Evolutionary conservation across 305 asterid genomes (phyloP), one percentile per base, ranked within the genome.

Genomic region (Vinca major): DNA sequence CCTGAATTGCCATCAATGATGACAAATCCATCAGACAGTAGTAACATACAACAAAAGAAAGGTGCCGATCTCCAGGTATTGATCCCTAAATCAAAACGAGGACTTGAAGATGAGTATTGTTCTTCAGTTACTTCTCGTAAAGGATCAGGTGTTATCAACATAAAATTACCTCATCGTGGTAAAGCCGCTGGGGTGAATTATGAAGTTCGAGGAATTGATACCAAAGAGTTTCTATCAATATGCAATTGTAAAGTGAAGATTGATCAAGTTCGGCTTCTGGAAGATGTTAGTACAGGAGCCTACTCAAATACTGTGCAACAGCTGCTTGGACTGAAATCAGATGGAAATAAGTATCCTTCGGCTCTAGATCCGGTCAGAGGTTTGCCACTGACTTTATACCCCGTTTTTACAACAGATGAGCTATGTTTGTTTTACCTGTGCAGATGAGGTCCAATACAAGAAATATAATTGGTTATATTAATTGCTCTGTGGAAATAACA

Each of bases 351-450:
- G 78, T 93, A 87, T 71, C 99, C 99, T 65, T 88, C 90, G 44
- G 88, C 97, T 76, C 78, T 93, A 71, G 95, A 93, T 89, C 99
- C 99, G 2, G 80, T 84, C 70, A 89, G 84, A 87, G 99, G 99
- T 91, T 73, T 49, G 76, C 57, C 62, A 17, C 58, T 70, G 66
- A 71, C 54, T 60, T 61, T 41, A 16, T 61, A 61, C 39, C 14
- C 48, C 40, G 49, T 43, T 41, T 65, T 51, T 65, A 39, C 65
- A 61, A 61, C 7, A 9, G 20, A 36, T 58, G 62, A 58, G 8
- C 4, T 61, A 13, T 19, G 16, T 36, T 58, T 58, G 48, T 61
- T 39, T 61, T 61, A 16, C 47, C 6, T 61, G 33, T 61, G 48
- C 13, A 1, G 1, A 10, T 55, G 2, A 11, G 40, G 40, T 55